Percentiles rank a stretch among this genome's conserved stretches.
phyloP scores from a whole-genome alignment of 2,329 filamentous ascomycete genomes.

The Epichloe scottii region DNA sequence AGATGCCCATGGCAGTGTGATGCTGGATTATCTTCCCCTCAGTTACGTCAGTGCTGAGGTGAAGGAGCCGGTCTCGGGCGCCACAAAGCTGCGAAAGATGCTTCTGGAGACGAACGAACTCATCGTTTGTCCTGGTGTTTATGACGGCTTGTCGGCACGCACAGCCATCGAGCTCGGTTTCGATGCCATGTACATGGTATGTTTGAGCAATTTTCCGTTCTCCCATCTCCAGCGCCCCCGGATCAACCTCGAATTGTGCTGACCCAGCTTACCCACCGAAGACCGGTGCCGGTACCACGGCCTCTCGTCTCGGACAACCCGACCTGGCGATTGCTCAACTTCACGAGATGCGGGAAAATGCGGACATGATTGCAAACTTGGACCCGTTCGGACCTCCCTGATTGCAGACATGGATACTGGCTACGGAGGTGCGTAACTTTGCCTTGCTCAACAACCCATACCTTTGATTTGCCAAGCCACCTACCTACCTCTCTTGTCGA shows the following conservation, averaged over 20 bases:
- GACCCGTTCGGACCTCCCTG: conserved; percentile 41
- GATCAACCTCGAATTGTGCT: neutral
- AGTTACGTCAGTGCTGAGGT: conserved; percentile 6
- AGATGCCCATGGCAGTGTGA: neutral
- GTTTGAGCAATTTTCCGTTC: conserved; percentile 5
- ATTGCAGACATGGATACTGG: conserved; percentile 50
- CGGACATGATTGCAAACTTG: conserved; percentile 49
- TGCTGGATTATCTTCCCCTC: conserved; percentile 4
- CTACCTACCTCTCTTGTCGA: neutral
- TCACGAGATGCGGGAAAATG: conserved; percentile 51
- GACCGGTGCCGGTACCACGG: conserved; percentile 51
- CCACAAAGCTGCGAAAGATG: conserved; percentile 27
- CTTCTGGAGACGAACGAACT: conserved; percentile 28
- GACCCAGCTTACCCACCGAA: conserved; percentile 12
- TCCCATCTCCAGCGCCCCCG: neutral
- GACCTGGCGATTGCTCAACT: conserved; percentile 51
- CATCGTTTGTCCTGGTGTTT: conserved; percentile 52
- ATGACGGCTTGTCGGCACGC: conserved; percentile 54
- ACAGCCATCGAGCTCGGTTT: conserved; percentile 50
- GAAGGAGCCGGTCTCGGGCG: conserved; percentile 11
- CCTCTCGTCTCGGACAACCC: conserved; percentile 48
- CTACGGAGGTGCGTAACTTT: conserved; percentile 31
- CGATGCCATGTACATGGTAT: conserved; percentile 54
- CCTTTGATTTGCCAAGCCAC: neutral
- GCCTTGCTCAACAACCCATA: too few species aligned